Evolutionary conservation across 768 basidiomycete species (phyloP).

Genomic region (Melanogaster broomeanus): DNA sequence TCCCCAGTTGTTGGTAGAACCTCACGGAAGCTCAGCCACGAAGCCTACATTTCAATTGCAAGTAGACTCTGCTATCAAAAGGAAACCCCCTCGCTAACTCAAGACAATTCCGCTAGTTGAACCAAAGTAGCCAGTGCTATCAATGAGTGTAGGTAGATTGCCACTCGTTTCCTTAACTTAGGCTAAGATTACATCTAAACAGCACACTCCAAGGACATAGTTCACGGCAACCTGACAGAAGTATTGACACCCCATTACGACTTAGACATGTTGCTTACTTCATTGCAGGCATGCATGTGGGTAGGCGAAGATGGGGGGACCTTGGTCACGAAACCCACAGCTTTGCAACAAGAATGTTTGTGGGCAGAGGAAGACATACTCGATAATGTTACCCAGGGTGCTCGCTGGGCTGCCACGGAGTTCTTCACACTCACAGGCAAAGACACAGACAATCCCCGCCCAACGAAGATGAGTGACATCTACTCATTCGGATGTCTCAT

Average conservation of each 20-base stretch:
- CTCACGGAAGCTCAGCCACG: no score
- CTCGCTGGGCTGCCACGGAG: constrained; percentile 15
- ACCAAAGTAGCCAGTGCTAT: no score
- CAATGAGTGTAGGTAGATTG: no score
- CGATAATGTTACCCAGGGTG: neutral
- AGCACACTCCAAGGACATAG: constrained; percentile 1
- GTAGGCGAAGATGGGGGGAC: constrained; percentile 3
- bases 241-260: neutral
- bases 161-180: neutral
- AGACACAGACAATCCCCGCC: neutral
- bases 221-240: constrained; percentile 10
- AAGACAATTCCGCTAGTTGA: no score
- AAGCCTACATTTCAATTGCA: neutral
- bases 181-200: neutral
- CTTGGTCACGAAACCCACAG: neutral
- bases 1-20: no score
- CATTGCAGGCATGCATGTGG: constrained; percentile 2
- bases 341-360: no score
- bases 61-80: no score
- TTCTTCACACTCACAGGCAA: neutral
- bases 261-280: neutral
- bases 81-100: no score
- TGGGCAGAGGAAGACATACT: no score
- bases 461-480: constrained; percentile 15
- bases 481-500: constrained; percentile 16